These are phyloP conservation scores for Bimuria novae-zelandiae DNA, from an alignment of 2,329 filamentous ascomycete genomes.

Conservation along the genomic window DNA sequence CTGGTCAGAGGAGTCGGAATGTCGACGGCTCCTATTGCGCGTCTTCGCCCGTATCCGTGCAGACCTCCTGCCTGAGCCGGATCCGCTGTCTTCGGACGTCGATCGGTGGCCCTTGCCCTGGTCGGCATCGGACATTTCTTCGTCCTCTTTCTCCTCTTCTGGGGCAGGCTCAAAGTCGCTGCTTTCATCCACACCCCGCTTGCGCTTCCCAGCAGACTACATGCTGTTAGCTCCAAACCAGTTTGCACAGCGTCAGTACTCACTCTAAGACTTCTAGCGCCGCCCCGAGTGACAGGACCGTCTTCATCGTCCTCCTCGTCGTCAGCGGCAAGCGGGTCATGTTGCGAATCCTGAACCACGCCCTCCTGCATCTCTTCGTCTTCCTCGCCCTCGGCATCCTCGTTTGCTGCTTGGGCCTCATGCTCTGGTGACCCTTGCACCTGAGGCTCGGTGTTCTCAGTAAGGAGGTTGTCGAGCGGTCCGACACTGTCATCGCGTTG, in stretches of 20 bases:
- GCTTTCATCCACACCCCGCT: slow-evolving; percentile 57
- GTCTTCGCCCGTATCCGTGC: slow-evolving; percentile 55
- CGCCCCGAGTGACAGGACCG: slow-evolving; percentile 56
- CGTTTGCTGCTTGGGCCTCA: slow-evolving; percentile 37
- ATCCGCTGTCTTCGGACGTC: slow-evolving; percentile 45
- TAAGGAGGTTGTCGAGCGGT: slow-evolving; percentile 40
- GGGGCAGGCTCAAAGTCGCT: slow-evolving; percentile 67
- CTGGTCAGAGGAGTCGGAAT: slow-evolving; percentile 51
- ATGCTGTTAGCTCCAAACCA: slow-evolving; percentile 22
- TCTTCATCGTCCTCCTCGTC: slow-evolving; percentile 64
- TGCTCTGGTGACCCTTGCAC: slow-evolving; percentile 38
- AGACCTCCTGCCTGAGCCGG: slow-evolving; percentile 54
- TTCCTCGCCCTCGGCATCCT: slow-evolving; percentile 35
- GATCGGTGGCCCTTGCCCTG: slow-evolving; percentile 48
- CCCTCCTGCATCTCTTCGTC: slow-evolving; percentile 38
- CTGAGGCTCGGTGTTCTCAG: slow-evolving; percentile 40
- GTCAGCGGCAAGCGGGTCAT: slow-evolving; percentile 38
- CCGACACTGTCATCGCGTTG: slow-evolving; percentile 37
- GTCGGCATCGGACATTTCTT: slow-evolving; percentile 60
- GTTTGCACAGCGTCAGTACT: slow-evolving; percentile 1
- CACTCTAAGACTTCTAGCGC: slow-evolving; percentile 43
- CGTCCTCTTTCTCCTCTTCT: slow-evolving; percentile 58
- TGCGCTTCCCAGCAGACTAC: slow-evolving; percentile 38
- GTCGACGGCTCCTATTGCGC: slow-evolving; percentile 53
- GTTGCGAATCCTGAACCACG: slow-evolving; percentile 51